A percentile compares a stretch with the other conserved stretches of the same genome.
Conservation (phyloP, 2,329 filamentous ascomycete species). For the Beauveria sp. region DNA sequence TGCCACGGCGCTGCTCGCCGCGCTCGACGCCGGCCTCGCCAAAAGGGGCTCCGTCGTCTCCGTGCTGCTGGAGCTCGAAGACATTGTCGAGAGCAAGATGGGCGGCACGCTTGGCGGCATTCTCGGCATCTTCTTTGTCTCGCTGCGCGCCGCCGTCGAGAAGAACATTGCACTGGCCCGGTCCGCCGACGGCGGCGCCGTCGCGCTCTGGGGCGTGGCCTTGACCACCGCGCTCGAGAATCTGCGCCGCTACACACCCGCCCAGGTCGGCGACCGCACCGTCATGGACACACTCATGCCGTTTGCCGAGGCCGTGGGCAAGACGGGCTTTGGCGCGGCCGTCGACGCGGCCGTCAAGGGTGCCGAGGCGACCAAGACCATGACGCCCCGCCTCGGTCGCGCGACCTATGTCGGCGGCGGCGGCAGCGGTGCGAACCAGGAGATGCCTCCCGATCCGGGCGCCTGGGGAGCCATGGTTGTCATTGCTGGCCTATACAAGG, state of each 20-base stretch:
- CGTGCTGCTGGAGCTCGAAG: conserved; percentile 41
- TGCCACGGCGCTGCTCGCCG: conserved; percentile 40
- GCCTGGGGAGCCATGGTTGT: conserved; percentile 61
- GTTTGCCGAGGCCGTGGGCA: conserved; percentile 40
- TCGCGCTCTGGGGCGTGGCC: conserved; percentile 36
- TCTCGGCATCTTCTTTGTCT: conserved; percentile 47
- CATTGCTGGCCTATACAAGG: conserved; percentile 32
- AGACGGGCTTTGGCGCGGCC: conserved; percentile 44
- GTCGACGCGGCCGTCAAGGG: conserved; percentile 53
- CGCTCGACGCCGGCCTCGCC: conserved; percentile 33
- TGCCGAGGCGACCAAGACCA: conserved; percentile 54
- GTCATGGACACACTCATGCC: conserved; percentile 51
- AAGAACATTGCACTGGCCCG: conserved; percentile 24
- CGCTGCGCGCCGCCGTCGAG: conserved; percentile 35
- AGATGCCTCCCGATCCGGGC: conserved; percentile 59
- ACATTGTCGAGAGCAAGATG: conserved; percentile 50
- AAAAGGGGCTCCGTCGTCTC: conserved; percentile 36
- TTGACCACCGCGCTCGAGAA: conserved; percentile 36
- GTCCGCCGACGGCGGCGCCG: conserved; percentile 18
- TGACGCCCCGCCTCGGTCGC: conserved; percentile 57
- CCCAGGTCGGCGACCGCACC: conserved; percentile 47
- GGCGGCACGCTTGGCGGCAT: conserved; percentile 45
- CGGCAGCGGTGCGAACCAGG: conserved; percentile 46
- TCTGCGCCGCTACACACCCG: conserved; percentile 45
- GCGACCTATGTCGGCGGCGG: conserved; percentile 63